phyloP scores from a whole-genome alignment of 2,329 filamentous ascomycete species.

The Cadophora gregata region DNA sequence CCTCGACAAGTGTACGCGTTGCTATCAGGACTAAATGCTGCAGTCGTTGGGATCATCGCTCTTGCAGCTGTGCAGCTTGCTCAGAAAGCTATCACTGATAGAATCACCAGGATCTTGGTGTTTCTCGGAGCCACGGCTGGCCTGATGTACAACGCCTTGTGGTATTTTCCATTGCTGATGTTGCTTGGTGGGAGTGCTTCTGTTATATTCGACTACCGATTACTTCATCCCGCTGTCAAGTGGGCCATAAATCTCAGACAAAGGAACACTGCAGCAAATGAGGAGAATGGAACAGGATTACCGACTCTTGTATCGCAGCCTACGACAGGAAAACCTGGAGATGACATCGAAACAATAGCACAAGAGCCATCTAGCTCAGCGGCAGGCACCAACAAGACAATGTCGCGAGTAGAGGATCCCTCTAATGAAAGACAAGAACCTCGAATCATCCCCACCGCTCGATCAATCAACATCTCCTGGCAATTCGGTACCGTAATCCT shows the following conservation, averaged over 20 bases:
- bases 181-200: conserved; percentile 58
- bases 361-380: not conserved
- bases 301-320: not conserved
- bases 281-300: conserved; percentile 22
- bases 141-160: conserved; percentile 72
- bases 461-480: conserved; percentile 52
- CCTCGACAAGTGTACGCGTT: conserved; percentile 70
- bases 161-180: conserved; percentile 76
- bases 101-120: conserved; percentile 65
- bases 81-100: conserved; percentile 70
- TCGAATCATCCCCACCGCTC: conserved; percentile 25
- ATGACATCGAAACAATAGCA: not conserved
- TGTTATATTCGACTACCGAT: conserved; percentile 61
- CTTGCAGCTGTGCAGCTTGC: conserved; percentile 72
- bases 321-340: not conserved
- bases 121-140: conserved; percentile 68
- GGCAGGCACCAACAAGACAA: not conserved
- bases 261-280: conserved; percentile 9
- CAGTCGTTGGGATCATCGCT: conserved; percentile 74
- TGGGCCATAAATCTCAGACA: conserved; percentile 31
- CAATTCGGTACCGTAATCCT: conserved; percentile 52
- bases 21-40: conserved; percentile 73
- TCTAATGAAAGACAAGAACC: conserved; percentile 6
- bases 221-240: conserved; percentile 52
- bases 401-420: not conserved